Percentiles rank a stretch among this genome's conserved stretches.
Evolutionary conservation across 768 basidiomycete species (phyloP).

Genomic region (Tricholoma sp.): DNA sequence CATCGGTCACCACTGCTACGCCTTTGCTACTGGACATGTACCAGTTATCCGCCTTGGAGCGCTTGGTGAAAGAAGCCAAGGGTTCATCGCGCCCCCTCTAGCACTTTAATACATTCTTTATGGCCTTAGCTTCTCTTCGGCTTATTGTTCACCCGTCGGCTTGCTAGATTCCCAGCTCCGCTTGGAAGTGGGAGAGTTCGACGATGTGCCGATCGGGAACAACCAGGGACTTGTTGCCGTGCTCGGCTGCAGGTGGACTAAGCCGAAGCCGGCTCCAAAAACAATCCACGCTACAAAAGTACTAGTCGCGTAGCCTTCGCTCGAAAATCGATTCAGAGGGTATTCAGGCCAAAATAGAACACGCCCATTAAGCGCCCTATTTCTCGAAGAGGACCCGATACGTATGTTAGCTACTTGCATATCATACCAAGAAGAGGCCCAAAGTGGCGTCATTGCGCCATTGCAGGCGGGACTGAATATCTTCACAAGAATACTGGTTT

Average conservation of each 20-base stretch:
- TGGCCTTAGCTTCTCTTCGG: not conserved
- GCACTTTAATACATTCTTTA: not conserved
- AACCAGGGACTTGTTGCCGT: too few relatives aligned
- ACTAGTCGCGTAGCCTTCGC: too few relatives aligned
- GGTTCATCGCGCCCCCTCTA: not conserved
- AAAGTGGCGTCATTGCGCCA: not conserved
- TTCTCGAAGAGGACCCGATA: too few relatives aligned
- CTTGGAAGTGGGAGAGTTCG: not conserved
- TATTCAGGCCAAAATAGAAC: too few relatives aligned
- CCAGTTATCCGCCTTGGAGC: not conserved
- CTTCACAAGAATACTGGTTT: not conserved
- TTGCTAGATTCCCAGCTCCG: not conserved
- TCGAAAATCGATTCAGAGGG: too few relatives aligned
- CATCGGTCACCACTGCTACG: not conserved
- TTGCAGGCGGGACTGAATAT: too few relatives aligned
- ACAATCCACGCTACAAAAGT: too few relatives aligned
- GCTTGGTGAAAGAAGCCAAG: not conserved
- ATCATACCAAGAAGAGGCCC: not conserved
- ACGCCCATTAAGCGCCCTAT: too few relatives aligned
- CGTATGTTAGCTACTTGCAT: too few relatives aligned
- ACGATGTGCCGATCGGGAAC: too few relatives aligned
- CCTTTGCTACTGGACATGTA: not conserved
- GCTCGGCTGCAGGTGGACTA: too few relatives aligned
- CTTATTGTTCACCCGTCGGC: not conserved
- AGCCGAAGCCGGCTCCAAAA: too few relatives aligned